Evolutionary conservation across 2,329 filamentous ascomycete genomes (phyloP).

Genomic region (Paracamarosporium sp.): DNA sequence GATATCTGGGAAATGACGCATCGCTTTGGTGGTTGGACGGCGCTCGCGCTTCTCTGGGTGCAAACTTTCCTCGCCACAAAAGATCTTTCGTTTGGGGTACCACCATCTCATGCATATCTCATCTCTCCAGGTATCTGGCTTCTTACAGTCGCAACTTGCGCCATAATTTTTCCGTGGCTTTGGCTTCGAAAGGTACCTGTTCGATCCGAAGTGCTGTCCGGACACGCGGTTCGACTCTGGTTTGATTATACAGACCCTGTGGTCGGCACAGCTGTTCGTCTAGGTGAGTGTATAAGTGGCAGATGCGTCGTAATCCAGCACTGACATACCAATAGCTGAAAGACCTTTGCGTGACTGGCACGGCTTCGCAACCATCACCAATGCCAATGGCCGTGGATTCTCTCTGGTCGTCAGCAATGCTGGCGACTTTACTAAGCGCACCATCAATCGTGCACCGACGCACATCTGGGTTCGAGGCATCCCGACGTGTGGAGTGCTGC

Average conservation of each 20-base stretch:
- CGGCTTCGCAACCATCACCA: slow-evolving; percentile 50
- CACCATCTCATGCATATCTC: slow-evolving; percentile 31
- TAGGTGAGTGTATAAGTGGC: slow-evolving; percentile 7
- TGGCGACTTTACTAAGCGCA: slow-evolving; percentile 47
- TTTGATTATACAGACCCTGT: slow-evolving; percentile 43
- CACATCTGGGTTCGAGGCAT: slow-evolving; percentile 47
- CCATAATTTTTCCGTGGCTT: slow-evolving; percentile 77
- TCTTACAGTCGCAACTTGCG: slow-evolving; percentile 68
- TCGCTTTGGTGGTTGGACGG: slow-evolving; percentile 47
- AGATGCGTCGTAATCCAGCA: background rate
- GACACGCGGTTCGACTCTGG: slow-evolving; percentile 75
- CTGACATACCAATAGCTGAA: slow-evolving; percentile 18
- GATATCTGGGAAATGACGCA: slow-evolving; percentile 45
- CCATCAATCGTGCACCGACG: slow-evolving; percentile 38
- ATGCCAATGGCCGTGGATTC: slow-evolving; percentile 34
- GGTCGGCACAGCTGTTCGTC: slow-evolving; percentile 39
- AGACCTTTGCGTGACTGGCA: slow-evolving; percentile 46
- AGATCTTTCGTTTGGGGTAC: slow-evolving; percentile 25
- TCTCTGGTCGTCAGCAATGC: slow-evolving; percentile 47
- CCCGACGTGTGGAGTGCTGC: slow-evolving; percentile 44
- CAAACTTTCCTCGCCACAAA: slow-evolving; percentile 34
- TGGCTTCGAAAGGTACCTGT: slow-evolving; percentile 73
- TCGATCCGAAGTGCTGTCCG: slow-evolving; percentile 71
- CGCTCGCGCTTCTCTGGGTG: slow-evolving; percentile 45
- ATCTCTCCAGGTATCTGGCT: slow-evolving; percentile 67